phyloP scores from a whole-genome alignment of 2,329 filamentous ascomycete species.

The Xenoacremonium recifei region DNA sequence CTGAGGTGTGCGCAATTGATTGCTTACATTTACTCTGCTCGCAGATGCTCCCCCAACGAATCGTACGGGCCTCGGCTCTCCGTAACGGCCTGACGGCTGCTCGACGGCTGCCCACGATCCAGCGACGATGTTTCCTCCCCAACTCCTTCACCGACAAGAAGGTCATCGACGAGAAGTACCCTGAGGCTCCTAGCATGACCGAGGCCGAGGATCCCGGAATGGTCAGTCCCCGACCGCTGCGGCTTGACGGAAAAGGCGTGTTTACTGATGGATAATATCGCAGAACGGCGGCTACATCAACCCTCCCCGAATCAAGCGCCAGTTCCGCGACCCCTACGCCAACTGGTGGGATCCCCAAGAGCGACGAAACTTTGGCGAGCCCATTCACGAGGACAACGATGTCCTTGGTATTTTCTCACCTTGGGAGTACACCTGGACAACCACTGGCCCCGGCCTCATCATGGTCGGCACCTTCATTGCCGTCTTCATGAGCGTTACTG shows the following conservation, averaged over 20 bases:
- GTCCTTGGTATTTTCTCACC: constrained; percentile 85
- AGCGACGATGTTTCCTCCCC: constrained; percentile 59
- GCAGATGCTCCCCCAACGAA: constrained; percentile 63
- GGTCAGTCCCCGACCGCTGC: constrained; percentile 44
- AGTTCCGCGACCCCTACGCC: constrained; percentile 87
- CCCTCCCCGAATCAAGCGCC: constrained; percentile 77
- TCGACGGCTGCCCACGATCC: constrained; percentile 51
- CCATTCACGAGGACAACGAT: constrained; percentile 95
- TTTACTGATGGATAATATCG: constrained; percentile 25
- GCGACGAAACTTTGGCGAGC: constrained; percentile 93
- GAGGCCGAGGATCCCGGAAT: constrained; percentile 65
- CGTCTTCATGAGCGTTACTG: constrained; percentile 62
- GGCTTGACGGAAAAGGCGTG: constrained; percentile 6
- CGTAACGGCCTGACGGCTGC: constrained; percentile 44
- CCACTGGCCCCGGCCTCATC: constrained; percentile 65
- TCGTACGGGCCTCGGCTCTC: constrained; percentile 49
- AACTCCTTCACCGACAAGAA: constrained; percentile 44
- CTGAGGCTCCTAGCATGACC: constrained; percentile 45
- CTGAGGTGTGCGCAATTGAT: constrained; percentile 9
- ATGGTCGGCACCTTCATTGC: constrained; percentile 68
- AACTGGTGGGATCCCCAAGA: constrained; percentile 99
- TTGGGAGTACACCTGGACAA: constrained; percentile 83
- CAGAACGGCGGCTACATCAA: constrained; percentile 86
- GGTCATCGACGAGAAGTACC: constrained; percentile 51
- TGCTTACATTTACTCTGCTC: constrained; percentile 10